Conservation (phyloP, 805 yeast genomes). For the Scheffersomyces stipitis region DNA sequence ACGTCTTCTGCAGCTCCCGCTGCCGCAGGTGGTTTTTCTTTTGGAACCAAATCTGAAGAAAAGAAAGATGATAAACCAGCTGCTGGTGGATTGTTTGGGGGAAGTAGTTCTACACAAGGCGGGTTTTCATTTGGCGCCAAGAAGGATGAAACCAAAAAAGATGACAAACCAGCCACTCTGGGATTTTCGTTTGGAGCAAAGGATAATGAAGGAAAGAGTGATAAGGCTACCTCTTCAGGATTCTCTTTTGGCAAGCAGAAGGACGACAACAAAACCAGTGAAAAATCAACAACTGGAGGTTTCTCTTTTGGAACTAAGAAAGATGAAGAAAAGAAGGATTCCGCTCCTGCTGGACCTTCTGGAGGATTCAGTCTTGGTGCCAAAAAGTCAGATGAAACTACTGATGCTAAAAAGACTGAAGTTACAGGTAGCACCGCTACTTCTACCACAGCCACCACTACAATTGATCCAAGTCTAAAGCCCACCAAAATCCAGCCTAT, state of each 20-base stretch:
- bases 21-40: conserved; percentile 10
- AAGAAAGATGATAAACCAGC: conserved; percentile 15
- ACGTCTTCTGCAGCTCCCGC: conserved; percentile 4
- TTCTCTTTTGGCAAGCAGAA: conserved; percentile 11
- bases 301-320: conserved; percentile 5
- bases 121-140: conserved; percentile 22
- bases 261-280: conserved; percentile 11
- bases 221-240: conserved; percentile 9
- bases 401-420: conserved; percentile 11
- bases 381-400: conserved; percentile 8
- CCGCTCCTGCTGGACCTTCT: conserved; percentile 8
- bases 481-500: conserved; percentile 62
- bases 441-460: conserved; percentile 19
- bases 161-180: conserved; percentile 5
- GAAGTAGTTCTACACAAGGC: no score
- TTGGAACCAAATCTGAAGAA: conserved; percentile 18
- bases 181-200: conserved; percentile 20
- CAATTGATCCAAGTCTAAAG: conserved; percentile 33
- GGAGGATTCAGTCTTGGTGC: conserved; percentile 17
- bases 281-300: conserved; percentile 8
- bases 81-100: no score
- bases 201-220: no score
- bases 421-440: conserved; percentile 18
- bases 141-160: conserved; percentile 9
- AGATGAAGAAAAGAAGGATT: conserved; percentile 11